A percentile compares a stretch with the other conserved stretches of the same genome.
Conservation (phyloP, 225 moss, liverwort and hornwort genomes). For the Marchantia paleacea region DNA sequence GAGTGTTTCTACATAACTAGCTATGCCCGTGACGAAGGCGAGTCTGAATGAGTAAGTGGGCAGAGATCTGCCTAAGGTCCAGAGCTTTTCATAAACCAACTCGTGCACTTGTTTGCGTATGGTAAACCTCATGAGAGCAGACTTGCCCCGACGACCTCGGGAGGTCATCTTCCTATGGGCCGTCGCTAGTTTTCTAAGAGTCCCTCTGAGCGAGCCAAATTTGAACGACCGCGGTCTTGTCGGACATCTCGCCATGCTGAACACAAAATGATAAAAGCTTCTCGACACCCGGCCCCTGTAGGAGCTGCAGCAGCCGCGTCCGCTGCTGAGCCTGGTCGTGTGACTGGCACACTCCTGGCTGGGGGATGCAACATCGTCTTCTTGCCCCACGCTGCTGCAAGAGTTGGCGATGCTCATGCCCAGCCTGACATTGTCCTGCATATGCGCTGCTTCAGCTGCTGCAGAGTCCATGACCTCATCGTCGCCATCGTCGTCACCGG, state of each 20-base stretch:
- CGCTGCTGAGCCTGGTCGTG: background rate
- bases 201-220: constrained; percentile 7
- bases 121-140: constrained; percentile 3
- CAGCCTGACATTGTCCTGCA: background rate
- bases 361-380: background rate
- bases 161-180: constrained; percentile 33
- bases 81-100: constrained; percentile 11
- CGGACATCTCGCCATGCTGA: background rate
- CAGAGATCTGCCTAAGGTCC: constrained; percentile 23
- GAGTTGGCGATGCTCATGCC: background rate
- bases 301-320: background rate
- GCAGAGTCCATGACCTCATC: background rate
- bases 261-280: background rate
- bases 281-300: background rate
- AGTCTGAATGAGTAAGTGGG: constrained; percentile 7
- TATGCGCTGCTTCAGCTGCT: background rate
- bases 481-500: background rate
- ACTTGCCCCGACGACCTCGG: constrained; percentile 4
- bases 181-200: constrained; percentile 26
- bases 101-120: constrained; percentile 16
- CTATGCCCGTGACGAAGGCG: background rate
- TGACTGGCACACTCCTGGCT: background rate
- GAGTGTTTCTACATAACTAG: background rate
- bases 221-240: background rate
- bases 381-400: background rate